Percentiles rank a stretch among this genome's conserved stretches.
These are phyloP conservation scores for Cytospora schulzeri DNA, from an alignment of 2,329 filamentous ascomycete species.

Conservation along the genomic window DNA sequence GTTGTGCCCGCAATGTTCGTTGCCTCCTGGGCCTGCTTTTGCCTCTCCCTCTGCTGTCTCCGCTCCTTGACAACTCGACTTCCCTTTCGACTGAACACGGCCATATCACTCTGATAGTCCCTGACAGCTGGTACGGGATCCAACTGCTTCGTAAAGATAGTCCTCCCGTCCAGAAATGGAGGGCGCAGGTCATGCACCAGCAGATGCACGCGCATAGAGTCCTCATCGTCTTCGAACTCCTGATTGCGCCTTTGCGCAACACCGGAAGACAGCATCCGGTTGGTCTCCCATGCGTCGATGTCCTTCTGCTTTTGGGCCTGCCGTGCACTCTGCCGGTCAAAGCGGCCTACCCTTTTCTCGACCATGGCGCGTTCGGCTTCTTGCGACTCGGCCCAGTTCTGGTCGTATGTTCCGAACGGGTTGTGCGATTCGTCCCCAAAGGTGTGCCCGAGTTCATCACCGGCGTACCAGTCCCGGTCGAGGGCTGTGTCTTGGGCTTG, in stretches of 20 bases:
- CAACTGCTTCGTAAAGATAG: slow-evolving; percentile 94
- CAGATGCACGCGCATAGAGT: slow-evolving; percentile 84
- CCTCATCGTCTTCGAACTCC: slow-evolving; percentile 89
- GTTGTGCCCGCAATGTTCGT: slow-evolving; percentile 91
- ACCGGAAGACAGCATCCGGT: slow-evolving; percentile 95
- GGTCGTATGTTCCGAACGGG: slow-evolving; percentile 77
- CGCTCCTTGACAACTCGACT: slow-evolving; percentile 91
- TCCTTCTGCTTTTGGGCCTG: slow-evolving; percentile 88
- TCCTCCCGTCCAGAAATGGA: slow-evolving; percentile 92
- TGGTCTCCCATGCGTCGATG: slow-evolving; percentile 97
- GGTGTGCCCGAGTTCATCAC: slow-evolving; percentile 79
- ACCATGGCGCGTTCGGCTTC: slow-evolving; percentile 72
- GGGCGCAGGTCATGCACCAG: slow-evolving; percentile 92
- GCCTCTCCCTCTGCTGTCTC: slow-evolving; percentile 87
- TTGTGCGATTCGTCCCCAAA: slow-evolving; percentile 94
- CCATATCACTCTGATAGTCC: slow-evolving; percentile 97
- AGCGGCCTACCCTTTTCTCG: slow-evolving; percentile 77
- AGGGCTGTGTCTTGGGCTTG: slow-evolving; percentile 72
- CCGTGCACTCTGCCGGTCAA: slow-evolving; percentile 68
- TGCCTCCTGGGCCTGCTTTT: slow-evolving; percentile 92
- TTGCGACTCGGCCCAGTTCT: slow-evolving; percentile 70
- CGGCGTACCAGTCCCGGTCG: slow-evolving; percentile 91
- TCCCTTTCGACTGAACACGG: slow-evolving; percentile 93
- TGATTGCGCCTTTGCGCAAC: slow-evolving; percentile 84
- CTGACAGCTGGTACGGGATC: slow-evolving; percentile 92